phyloP scores from a whole-genome alignment of 345 rosid genomes.

The Euphorbia pulcherrima region DNA sequence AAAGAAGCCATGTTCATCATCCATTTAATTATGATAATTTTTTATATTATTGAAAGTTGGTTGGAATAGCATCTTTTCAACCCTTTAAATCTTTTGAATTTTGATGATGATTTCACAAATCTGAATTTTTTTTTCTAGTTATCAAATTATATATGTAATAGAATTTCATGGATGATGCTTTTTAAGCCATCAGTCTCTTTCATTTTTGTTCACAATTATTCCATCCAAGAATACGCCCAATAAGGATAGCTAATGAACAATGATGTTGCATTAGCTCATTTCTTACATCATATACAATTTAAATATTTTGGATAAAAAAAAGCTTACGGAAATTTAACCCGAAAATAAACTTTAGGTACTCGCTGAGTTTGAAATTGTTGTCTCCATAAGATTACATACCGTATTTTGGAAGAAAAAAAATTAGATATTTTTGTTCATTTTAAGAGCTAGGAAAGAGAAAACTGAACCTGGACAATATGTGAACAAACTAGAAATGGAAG shows the following conservation, averaged over 20 bases:
- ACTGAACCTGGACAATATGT: too few species aligned
- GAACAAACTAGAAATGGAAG: too few species aligned
- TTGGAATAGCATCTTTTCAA: background rate
- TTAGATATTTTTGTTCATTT: too few species aligned
- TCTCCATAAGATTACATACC: too few species aligned
- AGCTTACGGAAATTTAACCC: background rate
- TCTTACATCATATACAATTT: background rate
- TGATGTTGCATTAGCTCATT: conserved; percentile 16
- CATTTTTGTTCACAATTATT: conserved; percentile 8
- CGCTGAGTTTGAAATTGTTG: too few species aligned
- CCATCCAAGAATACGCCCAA: conserved; percentile 12
- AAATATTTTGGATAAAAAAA: background rate
- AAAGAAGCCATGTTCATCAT: too few species aligned
- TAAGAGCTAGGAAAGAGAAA: too few species aligned
- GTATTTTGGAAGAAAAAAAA: too few species aligned
- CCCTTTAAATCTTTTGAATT: background rate
- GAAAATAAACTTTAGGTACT: too few species aligned
- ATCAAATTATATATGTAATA: too few species aligned
- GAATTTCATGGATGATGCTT: background rate
- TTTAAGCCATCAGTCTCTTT: background rate
- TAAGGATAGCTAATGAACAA: background rate
- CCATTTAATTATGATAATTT: too few species aligned
- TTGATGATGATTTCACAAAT: background rate
- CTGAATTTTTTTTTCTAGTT: background rate
- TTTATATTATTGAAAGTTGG: too few species aligned